Percentiles rank a stretch among this genome's conserved stretches.
Evolutionary conservation across 2,329 filamentous ascomycete species (phyloP).

Genomic region (Hypoxylon sp.): DNA sequence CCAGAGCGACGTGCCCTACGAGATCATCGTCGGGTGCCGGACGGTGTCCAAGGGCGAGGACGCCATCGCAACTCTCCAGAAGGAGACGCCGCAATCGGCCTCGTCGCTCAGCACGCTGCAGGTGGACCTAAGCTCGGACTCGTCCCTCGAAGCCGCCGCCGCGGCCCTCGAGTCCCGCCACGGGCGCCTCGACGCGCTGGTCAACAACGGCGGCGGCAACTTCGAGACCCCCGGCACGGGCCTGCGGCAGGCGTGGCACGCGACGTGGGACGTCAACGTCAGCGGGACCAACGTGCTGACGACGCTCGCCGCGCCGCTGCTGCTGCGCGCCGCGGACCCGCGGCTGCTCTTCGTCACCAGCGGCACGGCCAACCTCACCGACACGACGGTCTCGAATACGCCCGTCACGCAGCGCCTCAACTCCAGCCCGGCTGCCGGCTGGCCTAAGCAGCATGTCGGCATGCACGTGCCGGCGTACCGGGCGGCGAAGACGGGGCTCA

Average conservation of each 20-base stretch:
- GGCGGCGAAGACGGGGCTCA: constrained; percentile 53
- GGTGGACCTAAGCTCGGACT: constrained; percentile 62
- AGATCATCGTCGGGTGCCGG: constrained; percentile 64
- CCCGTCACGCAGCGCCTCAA: constrained; percentile 20
- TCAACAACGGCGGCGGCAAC: constrained; percentile 65
- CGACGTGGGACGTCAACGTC: constrained; percentile 60
- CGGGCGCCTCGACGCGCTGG: constrained; percentile 58
- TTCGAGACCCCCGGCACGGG: constrained; percentile 50
- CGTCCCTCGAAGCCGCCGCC: constrained; percentile 57
- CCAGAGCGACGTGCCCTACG: constrained; percentile 55
- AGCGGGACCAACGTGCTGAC: constrained; percentile 55
- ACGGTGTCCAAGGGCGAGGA: constrained; percentile 57
- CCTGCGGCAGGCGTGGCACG: constrained; percentile 54
- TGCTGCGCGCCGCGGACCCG: constrained; percentile 54
- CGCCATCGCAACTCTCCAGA: constrained; percentile 53
- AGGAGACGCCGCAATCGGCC: constrained; percentile 50
- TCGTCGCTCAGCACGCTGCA: constrained; percentile 57
- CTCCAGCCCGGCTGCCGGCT: constrained; percentile 43
- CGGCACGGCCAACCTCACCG: constrained; percentile 48
- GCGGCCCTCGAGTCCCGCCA: constrained; percentile 51
- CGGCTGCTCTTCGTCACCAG: constrained; percentile 56
- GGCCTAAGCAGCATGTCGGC: constrained; percentile 50
- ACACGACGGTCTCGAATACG: constrained; percentile 26
- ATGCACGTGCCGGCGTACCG: constrained; percentile 46
- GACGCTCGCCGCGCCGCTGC: constrained; percentile 52